A percentile compares a stretch with the other conserved stretches of the same genome.
phyloP scores from a whole-genome alignment of 495 filamentous ascomycete genomes.

The Parathielavia hyrcaniae region DNA sequence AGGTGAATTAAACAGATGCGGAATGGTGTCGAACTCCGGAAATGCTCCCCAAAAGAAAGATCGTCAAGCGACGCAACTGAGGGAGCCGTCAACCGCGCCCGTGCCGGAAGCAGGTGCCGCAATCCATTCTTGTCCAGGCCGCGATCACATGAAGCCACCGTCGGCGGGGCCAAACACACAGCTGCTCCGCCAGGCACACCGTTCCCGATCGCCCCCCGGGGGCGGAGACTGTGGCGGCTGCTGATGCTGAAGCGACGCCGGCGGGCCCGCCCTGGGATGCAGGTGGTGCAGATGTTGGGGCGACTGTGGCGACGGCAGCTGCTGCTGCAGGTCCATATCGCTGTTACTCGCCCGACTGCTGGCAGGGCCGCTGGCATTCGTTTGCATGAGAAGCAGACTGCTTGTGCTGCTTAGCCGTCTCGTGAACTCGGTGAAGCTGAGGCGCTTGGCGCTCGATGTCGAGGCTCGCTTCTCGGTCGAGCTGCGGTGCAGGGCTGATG shows the following conservation, averaged over 20 bases:
- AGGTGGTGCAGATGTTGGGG: too few relatives aligned
- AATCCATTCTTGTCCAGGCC: too few relatives aligned
- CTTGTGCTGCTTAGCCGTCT: slow-evolving; percentile 49
- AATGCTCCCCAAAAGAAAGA: neutral
- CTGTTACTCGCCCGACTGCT: slow-evolving; percentile 45
- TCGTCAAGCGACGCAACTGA: neutral
- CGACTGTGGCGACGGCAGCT: slow-evolving; percentile 12
- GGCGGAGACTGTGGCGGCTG: slow-evolving; percentile 12
- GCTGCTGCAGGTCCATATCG: slow-evolving; percentile 32
- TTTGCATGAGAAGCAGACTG: slow-evolving; percentile 49
- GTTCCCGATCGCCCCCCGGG: slow-evolving; percentile 21
- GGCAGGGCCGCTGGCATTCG: slow-evolving; percentile 38
- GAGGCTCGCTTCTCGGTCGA: slow-evolving; percentile 41
- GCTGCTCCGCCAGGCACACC: slow-evolving; percentile 45
- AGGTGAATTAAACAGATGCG: neutral
- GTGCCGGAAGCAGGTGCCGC: neutral
- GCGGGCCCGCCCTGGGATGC: slow-evolving; percentile 16
- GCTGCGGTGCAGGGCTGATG: slow-evolving; percentile 21
- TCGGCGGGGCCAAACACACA: slow-evolving; percentile 46
- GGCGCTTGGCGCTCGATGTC: slow-evolving; percentile 40
- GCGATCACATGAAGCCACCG: slow-evolving; percentile 36
- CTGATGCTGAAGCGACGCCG: slow-evolving; percentile 15
- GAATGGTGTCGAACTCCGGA: neutral
- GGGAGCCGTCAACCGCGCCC: neutral
- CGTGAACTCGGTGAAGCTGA: slow-evolving; percentile 51